These are phyloP conservation scores for Haplosporangium gracile DNA, from an alignment of 192 early-diverging fungal species.

Conservation along the genomic window DNA sequence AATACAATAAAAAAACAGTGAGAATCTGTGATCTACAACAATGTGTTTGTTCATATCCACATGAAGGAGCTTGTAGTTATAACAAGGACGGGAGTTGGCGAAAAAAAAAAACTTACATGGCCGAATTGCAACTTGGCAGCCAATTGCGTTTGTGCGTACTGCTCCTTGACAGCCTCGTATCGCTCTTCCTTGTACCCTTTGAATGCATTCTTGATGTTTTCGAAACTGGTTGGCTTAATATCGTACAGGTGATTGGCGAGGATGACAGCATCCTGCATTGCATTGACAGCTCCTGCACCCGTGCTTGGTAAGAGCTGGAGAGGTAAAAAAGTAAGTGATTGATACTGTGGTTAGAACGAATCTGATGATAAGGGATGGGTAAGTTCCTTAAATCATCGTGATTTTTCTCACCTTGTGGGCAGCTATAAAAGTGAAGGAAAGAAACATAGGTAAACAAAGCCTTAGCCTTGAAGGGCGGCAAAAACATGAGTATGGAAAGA, in stretches of 20 bases:
- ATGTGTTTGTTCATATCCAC: too few species aligned
- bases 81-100: too few species aligned
- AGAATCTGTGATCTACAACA: too few species aligned
- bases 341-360: too few species aligned
- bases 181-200: background rate
- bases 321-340: background rate
- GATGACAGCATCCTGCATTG: slow-evolving; percentile 9
- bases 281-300: slow-evolving; percentile 14
- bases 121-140: background rate
- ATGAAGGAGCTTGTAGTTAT: too few species aligned
- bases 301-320: slow-evolving; percentile 11
- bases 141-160: background rate
- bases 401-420: background rate
- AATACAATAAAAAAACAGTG: too few species aligned
- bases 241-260: slow-evolving; percentile 18
- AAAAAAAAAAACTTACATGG: background rate
- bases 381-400: too few species aligned
- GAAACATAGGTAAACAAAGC: too few species aligned
- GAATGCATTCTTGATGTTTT: background rate
- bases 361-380: too few species aligned
- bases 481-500: too few species aligned
- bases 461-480: background rate
- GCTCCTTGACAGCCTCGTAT: background rate
- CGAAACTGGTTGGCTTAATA: background rate
- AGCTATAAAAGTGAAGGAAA: background rate